A percentile compares a stretch with the other conserved stretches of the same genome.
Evolutionary conservation across 2,329 filamentous ascomycete genomes (phyloP).

Genomic region (Epichloe brachyelytri): DNA sequence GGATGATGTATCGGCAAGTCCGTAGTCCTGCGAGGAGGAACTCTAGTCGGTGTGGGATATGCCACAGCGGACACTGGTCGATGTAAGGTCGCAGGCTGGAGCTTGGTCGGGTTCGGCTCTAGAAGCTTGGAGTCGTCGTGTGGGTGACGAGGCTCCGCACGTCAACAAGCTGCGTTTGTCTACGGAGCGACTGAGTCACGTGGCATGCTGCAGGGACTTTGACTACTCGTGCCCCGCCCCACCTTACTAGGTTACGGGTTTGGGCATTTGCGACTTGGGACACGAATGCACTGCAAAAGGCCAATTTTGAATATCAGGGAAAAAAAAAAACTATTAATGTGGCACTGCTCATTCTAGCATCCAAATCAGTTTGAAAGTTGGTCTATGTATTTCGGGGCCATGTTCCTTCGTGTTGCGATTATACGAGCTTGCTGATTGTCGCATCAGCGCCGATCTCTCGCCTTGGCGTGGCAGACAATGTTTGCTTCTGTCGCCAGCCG

Average conservation of each 20-base stretch:
- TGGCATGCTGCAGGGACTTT: neutral
- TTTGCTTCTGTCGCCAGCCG: too few relatives aligned
- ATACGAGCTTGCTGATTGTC: neutral
- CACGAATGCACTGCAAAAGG: too few relatives aligned
- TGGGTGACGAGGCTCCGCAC: constrained; percentile 14
- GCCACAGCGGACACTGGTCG: neutral
- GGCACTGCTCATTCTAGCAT: too few relatives aligned
- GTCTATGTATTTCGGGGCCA: too few relatives aligned
- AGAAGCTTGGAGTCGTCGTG: neutral
- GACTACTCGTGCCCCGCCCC: neutral
- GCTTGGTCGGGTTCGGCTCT: neutral
- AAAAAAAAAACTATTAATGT: too few relatives aligned
- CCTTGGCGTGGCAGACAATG: too few relatives aligned
- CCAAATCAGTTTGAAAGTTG: too few relatives aligned
- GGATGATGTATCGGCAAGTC: too few relatives aligned
- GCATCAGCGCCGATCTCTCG: neutral
- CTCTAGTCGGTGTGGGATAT: neutral
- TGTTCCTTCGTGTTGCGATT: neutral
- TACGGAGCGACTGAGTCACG: neutral
- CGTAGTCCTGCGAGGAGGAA: neutral
- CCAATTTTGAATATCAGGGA: too few relatives aligned
- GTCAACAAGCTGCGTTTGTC: neutral
- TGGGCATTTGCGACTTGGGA: too few relatives aligned
- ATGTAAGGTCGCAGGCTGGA: constrained; percentile 9
- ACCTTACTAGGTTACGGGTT: too few relatives aligned